Conservation (phyloP, 306 rosid genomes). For the Cajanus cajan region DNA sequence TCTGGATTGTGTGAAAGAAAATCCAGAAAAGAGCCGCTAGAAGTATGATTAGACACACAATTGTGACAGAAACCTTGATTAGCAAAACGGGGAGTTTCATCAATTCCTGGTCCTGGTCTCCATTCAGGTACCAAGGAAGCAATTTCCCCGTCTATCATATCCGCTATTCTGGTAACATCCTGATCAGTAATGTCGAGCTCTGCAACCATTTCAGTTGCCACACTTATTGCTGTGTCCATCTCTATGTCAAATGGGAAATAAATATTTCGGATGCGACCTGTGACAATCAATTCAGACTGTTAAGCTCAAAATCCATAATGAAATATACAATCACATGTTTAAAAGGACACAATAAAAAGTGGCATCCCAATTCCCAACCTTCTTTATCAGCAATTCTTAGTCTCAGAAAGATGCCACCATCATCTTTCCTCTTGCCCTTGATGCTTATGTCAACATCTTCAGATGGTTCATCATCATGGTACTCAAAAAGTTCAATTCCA, state of each 20-base stretch:
- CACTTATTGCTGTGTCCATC: slow-evolving; percentile 84
- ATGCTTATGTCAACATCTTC: slow-evolving; percentile 77
- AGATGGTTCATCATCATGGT: slow-evolving; percentile 61
- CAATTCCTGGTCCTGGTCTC: slow-evolving; percentile 66
- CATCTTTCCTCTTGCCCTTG: slow-evolving; percentile 74
- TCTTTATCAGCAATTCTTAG: slow-evolving; percentile 88
- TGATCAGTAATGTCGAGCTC: slow-evolving; percentile 91
- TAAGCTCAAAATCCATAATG: slow-evolving; percentile 7
- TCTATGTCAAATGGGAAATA: slow-evolving; percentile 85
- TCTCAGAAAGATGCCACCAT: slow-evolving; percentile 72
- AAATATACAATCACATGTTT: background rate
- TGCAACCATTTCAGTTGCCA: slow-evolving; percentile 95
- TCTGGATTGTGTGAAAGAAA: slow-evolving; percentile 44
- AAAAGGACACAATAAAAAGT: background rate
- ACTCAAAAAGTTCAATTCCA: slow-evolving; percentile 83
- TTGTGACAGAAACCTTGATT: slow-evolving; percentile 62
- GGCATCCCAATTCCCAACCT: slow-evolving; percentile 59
- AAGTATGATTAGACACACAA: slow-evolving; percentile 64
- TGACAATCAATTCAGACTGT: slow-evolving; percentile 7
- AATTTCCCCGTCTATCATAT: slow-evolving; percentile 91
- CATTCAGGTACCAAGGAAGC: slow-evolving; percentile 84
- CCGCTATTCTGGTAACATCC: slow-evolving; percentile 86
- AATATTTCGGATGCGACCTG: slow-evolving; percentile 85
- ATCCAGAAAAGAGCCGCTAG: slow-evolving; percentile 58
- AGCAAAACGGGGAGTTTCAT: slow-evolving; percentile 62